Evolutionary conservation across 768 basidiomycete genomes (phyloP).

Genomic region (Collybia sordida): DNA sequence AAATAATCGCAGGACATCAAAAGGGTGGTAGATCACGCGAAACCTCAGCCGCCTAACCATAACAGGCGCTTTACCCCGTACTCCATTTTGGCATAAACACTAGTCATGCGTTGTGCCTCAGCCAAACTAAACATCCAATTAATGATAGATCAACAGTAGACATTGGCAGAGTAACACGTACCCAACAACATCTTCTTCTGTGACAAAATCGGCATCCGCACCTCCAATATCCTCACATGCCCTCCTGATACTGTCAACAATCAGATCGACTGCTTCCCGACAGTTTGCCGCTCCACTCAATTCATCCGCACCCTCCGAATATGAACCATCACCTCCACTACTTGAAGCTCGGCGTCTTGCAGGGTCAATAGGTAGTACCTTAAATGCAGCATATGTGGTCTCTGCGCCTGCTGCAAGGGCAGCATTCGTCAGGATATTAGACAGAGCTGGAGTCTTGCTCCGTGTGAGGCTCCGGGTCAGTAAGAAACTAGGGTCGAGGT

Average conservation of each 20-base stretch:
- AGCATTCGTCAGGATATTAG: conserved; percentile 33
- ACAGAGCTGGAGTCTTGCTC: conserved; percentile 24
- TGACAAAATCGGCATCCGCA: conserved; percentile 49
- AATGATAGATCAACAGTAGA: conserved; percentile 7
- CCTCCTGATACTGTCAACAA: conserved; percentile 66
- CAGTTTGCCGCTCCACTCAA: conserved; percentile 64
- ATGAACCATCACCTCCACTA: conserved; percentile 37
- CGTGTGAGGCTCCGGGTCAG: conserved; percentile 11
- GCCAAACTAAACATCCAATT: conserved; percentile 48
- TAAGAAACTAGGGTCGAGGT: conserved; percentile 8
- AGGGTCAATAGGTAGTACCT: conserved; percentile 74
- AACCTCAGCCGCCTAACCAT: conserved; percentile 72
- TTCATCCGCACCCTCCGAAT: conserved; percentile 62
- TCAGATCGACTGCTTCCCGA: conserved; percentile 71
- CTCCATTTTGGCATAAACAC: conserved; percentile 89
- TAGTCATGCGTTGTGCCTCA: conserved; percentile 85
- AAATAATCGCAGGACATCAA: not conserved
- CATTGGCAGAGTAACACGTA: conserved; percentile 30
- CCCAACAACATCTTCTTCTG: conserved; percentile 79
- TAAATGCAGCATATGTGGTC: conserved; percentile 70
- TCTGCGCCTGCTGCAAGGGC: conserved; percentile 29
- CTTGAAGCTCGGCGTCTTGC: conserved; percentile 47
- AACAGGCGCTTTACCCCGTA: conserved; percentile 88
- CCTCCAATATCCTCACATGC: conserved; percentile 68
- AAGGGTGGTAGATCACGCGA: not conserved